Conservation (phyloP, 2,329 filamentous ascomycete genomes). For the Didymella exigua region DNA sequence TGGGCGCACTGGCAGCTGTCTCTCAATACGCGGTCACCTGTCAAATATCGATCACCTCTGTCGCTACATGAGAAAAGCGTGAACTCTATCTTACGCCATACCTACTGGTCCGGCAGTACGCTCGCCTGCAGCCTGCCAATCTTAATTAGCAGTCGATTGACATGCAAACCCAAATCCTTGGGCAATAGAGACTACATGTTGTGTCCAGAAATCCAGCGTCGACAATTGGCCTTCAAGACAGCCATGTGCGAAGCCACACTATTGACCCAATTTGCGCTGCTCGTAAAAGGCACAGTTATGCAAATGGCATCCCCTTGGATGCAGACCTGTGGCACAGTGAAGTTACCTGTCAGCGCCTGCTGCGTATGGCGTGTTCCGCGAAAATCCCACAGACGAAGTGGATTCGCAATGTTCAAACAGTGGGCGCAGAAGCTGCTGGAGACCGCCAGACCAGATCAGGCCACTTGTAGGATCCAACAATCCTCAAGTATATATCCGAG, state of each 20-base stretch:
- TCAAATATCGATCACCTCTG: conserved; percentile 35
- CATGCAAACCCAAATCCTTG: conserved; percentile 17
- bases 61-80: conserved; percentile 23
- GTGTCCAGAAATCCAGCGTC: conserved; percentile 4
- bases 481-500: conserved; percentile 8
- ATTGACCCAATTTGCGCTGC: conserved; percentile 25
- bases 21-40: conserved; percentile 27
- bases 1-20: conserved; percentile 16
- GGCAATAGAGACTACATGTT: conserved; percentile 12
- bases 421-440: conserved; percentile 5
- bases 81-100: conserved; percentile 16
- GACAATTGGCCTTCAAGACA: conserved; percentile 2
- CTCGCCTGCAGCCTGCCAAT: conserved; percentile 27
- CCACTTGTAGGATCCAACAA: conserved; percentile 8
- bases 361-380: conserved; percentile 7
- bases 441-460: conserved; percentile 9
- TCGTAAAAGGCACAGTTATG: conserved; percentile 11
- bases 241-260: conserved; percentile 23
- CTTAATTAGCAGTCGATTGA: conserved; percentile 15
- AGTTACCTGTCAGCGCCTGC: conserved; percentile 14
- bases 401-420: conserved; percentile 5
- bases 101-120: neutral
- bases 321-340: conserved; percentile 31
- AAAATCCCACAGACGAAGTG: conserved; percentile 5
- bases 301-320: conserved; percentile 7